phyloP scores from a whole-genome alignment of 2,329 filamentous ascomycete species.

The Aspergillus ochraceus region DNA sequence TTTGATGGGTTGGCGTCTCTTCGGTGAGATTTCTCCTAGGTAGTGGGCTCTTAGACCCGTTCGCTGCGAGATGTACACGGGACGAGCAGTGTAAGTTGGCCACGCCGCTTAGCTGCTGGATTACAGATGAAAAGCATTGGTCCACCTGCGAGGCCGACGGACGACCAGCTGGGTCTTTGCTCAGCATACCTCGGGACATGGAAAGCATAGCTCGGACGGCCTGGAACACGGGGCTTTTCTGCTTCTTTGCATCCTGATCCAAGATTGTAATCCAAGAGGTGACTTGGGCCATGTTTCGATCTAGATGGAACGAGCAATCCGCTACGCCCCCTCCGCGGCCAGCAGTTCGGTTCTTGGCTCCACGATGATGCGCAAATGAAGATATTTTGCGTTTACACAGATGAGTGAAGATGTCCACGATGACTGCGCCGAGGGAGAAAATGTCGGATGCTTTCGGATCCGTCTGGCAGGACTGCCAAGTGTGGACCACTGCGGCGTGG shows the following conservation, averaged over 20 bases:
- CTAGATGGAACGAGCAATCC: constrained; percentile 59
- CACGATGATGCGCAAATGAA: constrained; percentile 57
- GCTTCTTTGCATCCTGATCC: constrained; percentile 49
- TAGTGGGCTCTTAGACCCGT: constrained; percentile 1
- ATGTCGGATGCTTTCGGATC: constrained; percentile 51
- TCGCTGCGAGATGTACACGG: constrained; percentile 7
- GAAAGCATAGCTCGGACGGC: constrained; percentile 41
- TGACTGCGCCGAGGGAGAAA: constrained; percentile 60
- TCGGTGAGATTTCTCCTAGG: not conserved
- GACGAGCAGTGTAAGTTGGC: constrained; percentile 18
- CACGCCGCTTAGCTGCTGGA: constrained; percentile 11
- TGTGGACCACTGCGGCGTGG: constrained; percentile 33
- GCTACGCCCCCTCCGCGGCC: constrained; percentile 50
- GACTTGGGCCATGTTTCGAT: constrained; percentile 53
- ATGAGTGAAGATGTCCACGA: constrained; percentile 60
- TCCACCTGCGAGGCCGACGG: constrained; percentile 34
- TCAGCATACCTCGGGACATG: constrained; percentile 39
- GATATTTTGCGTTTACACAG: constrained; percentile 58
- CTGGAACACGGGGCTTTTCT: constrained; percentile 38
- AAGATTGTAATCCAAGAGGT: constrained; percentile 56
- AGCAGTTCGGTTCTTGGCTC: constrained; percentile 51
- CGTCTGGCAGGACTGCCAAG: constrained; percentile 39
- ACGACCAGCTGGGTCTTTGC: constrained; percentile 31
- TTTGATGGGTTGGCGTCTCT: not conserved
- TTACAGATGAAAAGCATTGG: constrained; percentile 13